Base-by-base conservation (phyloP, 768 basidiomycete species). In the Mrakia blollopis region DNA sequence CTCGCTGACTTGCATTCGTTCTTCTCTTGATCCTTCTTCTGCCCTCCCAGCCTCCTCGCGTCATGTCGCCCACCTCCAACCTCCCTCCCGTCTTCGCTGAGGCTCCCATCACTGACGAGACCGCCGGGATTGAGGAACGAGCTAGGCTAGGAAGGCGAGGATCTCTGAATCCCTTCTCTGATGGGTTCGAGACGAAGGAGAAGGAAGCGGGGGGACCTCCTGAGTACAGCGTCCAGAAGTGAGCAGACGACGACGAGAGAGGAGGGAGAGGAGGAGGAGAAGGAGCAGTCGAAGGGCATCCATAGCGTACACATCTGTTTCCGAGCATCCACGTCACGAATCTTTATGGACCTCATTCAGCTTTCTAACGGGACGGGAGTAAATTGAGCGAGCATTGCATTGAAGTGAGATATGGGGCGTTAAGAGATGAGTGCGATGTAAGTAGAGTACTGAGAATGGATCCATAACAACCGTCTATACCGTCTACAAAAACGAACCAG, bases 81-180 rank as follows among this genome's bases (percentile, higher is more conserved):
- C 65, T 68, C 21, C 65, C 65, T 25, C 65, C 65, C 35, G 65
- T 68, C 44, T 50, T 71, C 28, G 25, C 69, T 37, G 69, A 71
- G 13, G 11, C 44, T 14, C 69, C 69, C 69, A 54, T 50, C 44
- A 50, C 69, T 16, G 28, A 13, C 50, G 69, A 71, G 30, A 71
- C 69, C 44, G 69, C 69, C 9, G 44, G 41, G 0, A 71, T 71
- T 14, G 69, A 71, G 41, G 47, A 30, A n/a, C 69, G 69, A 50
- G 69, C 69, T 1, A 44, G 69, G 10, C 47, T 52, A 13, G 30
- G 18, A 9, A 28, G 69, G 25, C 14, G 50, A 50, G 69, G 28
- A 4, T 50, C n/a, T 3, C 11, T 50, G 25, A 71, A 71, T 28
- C 50, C 69, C 4, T 54, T 71, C 47, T 72, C 41, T 16, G 30